phyloP scores from a whole-genome alignment of 352 stramenopile species.

The Globisporangium ultimum region DNA sequence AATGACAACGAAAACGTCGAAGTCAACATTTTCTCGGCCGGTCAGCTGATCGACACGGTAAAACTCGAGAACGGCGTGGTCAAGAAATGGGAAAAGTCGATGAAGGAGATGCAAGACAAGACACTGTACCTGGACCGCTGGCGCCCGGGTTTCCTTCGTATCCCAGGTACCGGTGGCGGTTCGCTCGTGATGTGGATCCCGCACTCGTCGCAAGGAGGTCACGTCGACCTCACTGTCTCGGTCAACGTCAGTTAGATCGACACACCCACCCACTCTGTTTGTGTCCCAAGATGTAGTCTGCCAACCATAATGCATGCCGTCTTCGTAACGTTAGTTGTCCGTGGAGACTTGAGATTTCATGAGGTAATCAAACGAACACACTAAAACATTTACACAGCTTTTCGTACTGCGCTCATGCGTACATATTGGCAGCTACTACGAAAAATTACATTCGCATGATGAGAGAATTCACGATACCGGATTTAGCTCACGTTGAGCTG shows the following conservation, averaged over 20 bases:
- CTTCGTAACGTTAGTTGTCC: too few species aligned
- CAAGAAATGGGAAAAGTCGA: slow-evolving; percentile 35
- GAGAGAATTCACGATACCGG: too few species aligned
- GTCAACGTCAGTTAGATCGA: slow-evolving; percentile 37
- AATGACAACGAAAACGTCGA: slow-evolving; percentile 35
- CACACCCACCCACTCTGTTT: too few species aligned
- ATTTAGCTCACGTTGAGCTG: slow-evolving; percentile 42
- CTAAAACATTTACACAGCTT: too few species aligned
- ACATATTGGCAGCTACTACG: too few species aligned
- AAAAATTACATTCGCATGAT: too few species aligned
- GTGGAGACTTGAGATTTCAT: too few species aligned
- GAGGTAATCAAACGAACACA: too few species aligned
- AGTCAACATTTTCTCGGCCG: slow-evolving; percentile 39
- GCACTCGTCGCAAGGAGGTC: slow-evolving; percentile 22
- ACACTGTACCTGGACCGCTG: slow-evolving; percentile 54
- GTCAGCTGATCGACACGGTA: slow-evolving; percentile 28
- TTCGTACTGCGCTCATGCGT: too few species aligned
- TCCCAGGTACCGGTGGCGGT: slow-evolving; percentile 34
- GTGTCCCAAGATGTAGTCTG: too few species aligned
- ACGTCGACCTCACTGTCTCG: slow-evolving; percentile 33
- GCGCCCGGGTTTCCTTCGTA: slow-evolving; percentile 25
- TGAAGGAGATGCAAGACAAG: slow-evolving; percentile 43
- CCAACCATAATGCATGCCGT: too few species aligned
- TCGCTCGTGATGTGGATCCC: slow-evolving; percentile 38
- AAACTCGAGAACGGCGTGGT: slow-evolving; percentile 26